Evolutionary conservation across 2,329 filamentous ascomycete species (phyloP).

Genomic region (Aureobasidium lini): DNA sequence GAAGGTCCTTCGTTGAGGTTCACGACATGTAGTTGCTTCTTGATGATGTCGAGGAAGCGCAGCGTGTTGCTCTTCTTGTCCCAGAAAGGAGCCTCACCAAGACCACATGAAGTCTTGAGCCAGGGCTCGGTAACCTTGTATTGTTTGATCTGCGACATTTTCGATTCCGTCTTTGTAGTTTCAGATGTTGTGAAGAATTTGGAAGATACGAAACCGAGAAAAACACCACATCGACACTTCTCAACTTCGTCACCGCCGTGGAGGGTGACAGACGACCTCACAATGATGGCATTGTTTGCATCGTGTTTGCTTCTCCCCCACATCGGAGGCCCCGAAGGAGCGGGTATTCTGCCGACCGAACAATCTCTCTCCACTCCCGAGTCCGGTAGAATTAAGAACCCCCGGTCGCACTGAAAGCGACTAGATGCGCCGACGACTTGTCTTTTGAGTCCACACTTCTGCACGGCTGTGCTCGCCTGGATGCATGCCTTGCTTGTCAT

Average conservation of each 20-base stretch:
- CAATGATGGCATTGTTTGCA: slow-evolving; percentile 11
- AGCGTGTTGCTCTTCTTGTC: slow-evolving; percentile 57
- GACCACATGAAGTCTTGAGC: slow-evolving; percentile 55
- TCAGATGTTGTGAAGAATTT: background rate
- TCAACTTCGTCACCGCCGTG: background rate
- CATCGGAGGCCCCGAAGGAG: background rate
- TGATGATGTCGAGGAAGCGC: slow-evolving; percentile 77
- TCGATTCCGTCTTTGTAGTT: background rate
- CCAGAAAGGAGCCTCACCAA: slow-evolving; percentile 71
- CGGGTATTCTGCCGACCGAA: background rate
- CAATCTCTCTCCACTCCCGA: background rate
- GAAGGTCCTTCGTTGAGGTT: slow-evolving; percentile 55
- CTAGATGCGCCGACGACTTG: background rate
- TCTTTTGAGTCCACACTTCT: background rate
- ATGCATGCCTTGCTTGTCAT: background rate
- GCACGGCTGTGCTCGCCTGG: slow-evolving; percentile 7
- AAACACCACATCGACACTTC: too few species aligned
- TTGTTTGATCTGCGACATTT: slow-evolving; percentile 27
- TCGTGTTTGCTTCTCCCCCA: background rate
- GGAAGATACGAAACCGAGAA: background rate
- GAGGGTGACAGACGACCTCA: background rate
- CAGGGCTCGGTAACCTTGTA: slow-evolving; percentile 37
- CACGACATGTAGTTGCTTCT: slow-evolving; percentile 64
- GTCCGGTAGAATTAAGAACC: background rate
- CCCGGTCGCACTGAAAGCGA: background rate